A percentile compares a stretch with the other conserved stretches of the same genome.
Evolutionary conservation across 306 rosid species (phyloP).

Genomic region (Trifolium repens): DNA sequence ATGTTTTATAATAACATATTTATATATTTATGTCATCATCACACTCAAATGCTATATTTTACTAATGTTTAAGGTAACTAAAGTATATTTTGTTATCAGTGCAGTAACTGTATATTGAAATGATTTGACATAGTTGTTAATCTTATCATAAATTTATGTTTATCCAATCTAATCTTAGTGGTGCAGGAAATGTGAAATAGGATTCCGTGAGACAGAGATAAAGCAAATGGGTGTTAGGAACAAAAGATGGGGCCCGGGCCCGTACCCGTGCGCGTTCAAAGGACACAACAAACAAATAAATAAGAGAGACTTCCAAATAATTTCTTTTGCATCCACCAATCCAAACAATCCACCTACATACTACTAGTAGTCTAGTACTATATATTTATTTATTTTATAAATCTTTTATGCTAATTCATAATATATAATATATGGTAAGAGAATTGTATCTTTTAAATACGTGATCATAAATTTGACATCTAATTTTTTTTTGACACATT

Average conservation of each 20-base stretch:
- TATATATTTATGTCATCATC: not conserved
- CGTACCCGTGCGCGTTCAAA: not conserved
- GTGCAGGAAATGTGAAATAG: not conserved
- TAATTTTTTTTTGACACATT: no score
- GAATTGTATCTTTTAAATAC: no score
- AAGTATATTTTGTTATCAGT: not conserved
- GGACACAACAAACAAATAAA: not conserved
- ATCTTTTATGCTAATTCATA: no score
- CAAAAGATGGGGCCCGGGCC: slow-evolving; percentile 19
- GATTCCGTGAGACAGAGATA: not conserved
- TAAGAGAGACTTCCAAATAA: not conserved
- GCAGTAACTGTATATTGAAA: not conserved
- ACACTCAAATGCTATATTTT: not conserved
- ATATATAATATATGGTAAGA: no score
- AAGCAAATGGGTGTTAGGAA: not conserved
- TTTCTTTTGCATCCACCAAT: slow-evolving; percentile 22
- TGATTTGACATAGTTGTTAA: not conserved
- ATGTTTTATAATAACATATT: no score
- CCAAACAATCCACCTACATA: not conserved
- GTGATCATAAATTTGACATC: no score
- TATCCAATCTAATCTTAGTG: not conserved
- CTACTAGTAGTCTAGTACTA: no score
- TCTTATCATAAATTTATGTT: not conserved
- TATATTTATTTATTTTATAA: no score
- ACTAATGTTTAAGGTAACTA: not conserved